Base-by-base conservation (phyloP, 805 yeast genomes). In the Spathaspora passalidarum region DNA sequence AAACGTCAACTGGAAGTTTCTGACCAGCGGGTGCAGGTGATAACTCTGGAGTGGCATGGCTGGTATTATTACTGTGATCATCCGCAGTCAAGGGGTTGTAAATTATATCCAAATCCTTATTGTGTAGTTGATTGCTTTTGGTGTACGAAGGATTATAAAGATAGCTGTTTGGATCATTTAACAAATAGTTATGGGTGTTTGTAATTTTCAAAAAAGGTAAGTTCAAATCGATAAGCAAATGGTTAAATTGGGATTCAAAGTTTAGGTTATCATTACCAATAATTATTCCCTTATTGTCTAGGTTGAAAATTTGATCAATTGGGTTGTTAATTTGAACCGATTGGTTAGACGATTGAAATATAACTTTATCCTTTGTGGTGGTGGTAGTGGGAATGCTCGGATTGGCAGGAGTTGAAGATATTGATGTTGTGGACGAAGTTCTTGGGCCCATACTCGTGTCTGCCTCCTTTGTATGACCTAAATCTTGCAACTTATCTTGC, bases 201-300 rank as follows among this genome's bases (percentile, higher is more conserved):
- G 75, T 65, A 32, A 72, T 69, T 46, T 71, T 72, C 50, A 72
- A 61, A 40, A 71, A 70, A 11, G 77, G 77, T 29, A 72, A 56
- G 46, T 68, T 66, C 51, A 72, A 62, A 51, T 69, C 71, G 45
- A 72, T 70, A 46, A 72, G 61, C 38, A 72, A 57, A 51, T 68
- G 73, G 49, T 72, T 72, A 56, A 72, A 69, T 49, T 72, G 77
- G 13, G 73, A 67, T 51, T 72, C 77, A 47, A 72, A 72, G 47
- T 72, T 72, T 42, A 72, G 50, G 47, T 72, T 72, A 49, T 72
- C 77, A 50, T 72, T 72, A 2, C 77, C 77, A 37, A 72, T 72
- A 32, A 72, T 68, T 17, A 71, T 55, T 1, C 77, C 76, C 44
- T 71, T 70, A 29, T 61, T 57, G 49, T 72, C 72, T 29, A 72